Conservation (phyloP, 1,284 basidiomycete species). For the Lentinus polychrous region DNA sequence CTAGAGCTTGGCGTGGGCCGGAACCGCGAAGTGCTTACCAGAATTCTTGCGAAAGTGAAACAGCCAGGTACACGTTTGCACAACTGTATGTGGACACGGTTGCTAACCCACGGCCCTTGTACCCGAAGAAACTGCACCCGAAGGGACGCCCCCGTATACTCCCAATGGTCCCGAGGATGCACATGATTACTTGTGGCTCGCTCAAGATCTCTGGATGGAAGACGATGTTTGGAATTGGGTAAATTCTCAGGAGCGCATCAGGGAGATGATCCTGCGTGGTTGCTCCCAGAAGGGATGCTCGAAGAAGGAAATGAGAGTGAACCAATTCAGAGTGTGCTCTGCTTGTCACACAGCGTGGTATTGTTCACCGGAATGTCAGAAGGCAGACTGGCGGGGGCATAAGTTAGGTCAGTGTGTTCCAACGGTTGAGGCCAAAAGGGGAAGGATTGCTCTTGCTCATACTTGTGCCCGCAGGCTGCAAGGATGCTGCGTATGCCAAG, state of each 20-base stretch:
- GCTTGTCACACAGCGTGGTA: slow-evolving; percentile 29
- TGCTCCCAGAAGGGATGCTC: slow-evolving; percentile 20
- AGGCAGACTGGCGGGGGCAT: slow-evolving; percentile 31
- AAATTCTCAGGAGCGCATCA: slow-evolving; percentile 27
- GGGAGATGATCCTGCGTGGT: slow-evolving; percentile 22
- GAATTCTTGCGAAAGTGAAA: slow-evolving; percentile 30
- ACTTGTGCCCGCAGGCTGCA: too few species aligned
- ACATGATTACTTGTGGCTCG: slow-evolving; percentile 38
- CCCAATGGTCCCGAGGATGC: slow-evolving; percentile 33
- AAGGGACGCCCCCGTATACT: slow-evolving; percentile 16
- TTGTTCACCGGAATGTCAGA: slow-evolving; percentile 33
- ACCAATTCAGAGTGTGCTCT: slow-evolving; percentile 22
- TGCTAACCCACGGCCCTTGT: neutral
- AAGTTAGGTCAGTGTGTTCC: slow-evolving; percentile 19
- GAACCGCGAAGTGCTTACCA: slow-evolving; percentile 31
- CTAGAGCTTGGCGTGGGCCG: slow-evolving; percentile 26
- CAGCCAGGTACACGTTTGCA: slow-evolving; percentile 27
- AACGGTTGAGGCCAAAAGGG: too few species aligned
- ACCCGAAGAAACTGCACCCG: slow-evolving; percentile 15
- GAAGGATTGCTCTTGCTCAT: too few species aligned
- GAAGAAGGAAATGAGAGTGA: slow-evolving; percentile 15
- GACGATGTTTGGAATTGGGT: slow-evolving; percentile 37
- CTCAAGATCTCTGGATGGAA: slow-evolving; percentile 38
- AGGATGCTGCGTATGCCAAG: too few species aligned
- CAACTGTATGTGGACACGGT: neutral